These are phyloP conservation scores for Biscogniauxia sp. DNA, from an alignment of 2,329 filamentous ascomycete species.

Conservation along the genomic window DNA sequence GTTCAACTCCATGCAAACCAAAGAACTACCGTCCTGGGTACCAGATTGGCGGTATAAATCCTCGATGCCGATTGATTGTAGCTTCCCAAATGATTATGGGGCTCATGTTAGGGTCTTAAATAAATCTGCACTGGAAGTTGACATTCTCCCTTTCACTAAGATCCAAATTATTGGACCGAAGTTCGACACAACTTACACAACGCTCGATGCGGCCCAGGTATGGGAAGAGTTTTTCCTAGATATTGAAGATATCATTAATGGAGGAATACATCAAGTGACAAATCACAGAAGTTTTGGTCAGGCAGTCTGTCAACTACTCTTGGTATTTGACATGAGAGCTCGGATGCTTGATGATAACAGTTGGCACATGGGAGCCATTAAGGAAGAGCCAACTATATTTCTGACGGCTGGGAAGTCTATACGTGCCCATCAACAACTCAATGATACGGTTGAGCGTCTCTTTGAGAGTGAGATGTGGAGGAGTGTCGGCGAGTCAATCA, in stretches of 20 bases:
- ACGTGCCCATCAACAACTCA: no score
- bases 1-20: slow-evolving; percentile 13
- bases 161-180: slow-evolving; percentile 1
- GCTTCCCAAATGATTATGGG: no score
- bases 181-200: background rate
- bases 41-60: slow-evolving; percentile 9
- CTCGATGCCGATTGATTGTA: background rate
- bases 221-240: slow-evolving; percentile 7
- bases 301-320: slow-evolving; percentile 7
- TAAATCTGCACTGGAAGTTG: slow-evolving; percentile 5
- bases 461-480: background rate
- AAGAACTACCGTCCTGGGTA: slow-evolving; percentile 11
- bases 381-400: no score
- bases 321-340: slow-evolving; percentile 1
- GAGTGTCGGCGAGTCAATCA: background rate
- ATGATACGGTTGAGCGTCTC: no score
- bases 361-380: no score
- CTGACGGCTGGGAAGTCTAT: no score
- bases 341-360: no score
- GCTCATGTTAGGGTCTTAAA: background rate
- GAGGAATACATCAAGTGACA: background rate
- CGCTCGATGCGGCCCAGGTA: background rate
- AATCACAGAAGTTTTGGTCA: slow-evolving; percentile 3
- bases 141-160: slow-evolving; percentile 3
- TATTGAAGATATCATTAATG: background rate